A percentile compares a stretch with the other conserved stretches of the same genome.
phyloP scores from a whole-genome alignment of 2,329 filamentous ascomycete genomes.

The Graphilbum sp. region DNA sequence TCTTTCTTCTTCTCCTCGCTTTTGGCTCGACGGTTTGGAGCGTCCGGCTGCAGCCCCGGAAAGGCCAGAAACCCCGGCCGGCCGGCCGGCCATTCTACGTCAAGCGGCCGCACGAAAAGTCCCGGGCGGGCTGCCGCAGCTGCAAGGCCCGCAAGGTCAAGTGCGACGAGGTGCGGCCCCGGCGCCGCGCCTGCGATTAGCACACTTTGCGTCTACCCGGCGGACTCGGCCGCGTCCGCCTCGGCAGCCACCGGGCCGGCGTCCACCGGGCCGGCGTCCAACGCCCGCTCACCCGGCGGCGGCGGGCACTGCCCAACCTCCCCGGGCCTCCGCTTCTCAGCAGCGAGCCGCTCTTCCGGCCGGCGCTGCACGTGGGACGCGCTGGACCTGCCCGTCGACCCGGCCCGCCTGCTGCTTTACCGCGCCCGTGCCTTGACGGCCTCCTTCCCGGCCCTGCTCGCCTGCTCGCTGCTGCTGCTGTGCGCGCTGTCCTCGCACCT shows the following conservation, averaged over 20 bases:
- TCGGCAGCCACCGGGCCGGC: background rate
- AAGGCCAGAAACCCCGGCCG: no score
- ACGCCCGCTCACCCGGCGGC: no score
- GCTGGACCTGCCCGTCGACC: slow-evolving; percentile 29
- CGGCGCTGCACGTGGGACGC: slow-evolving; percentile 17
- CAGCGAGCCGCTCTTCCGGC: slow-evolving; percentile 19
- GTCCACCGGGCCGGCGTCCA: background rate
- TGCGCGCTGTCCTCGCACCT: slow-evolving; percentile 31
- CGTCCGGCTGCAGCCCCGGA: no score
- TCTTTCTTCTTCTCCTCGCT: no score
- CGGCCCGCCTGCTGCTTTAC: slow-evolving; percentile 24
- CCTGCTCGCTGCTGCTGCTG: slow-evolving; percentile 33
- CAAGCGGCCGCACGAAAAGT: slow-evolving; percentile 40
- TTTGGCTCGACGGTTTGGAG: no score
- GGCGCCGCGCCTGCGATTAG: slow-evolving; percentile 31
- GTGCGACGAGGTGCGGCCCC: slow-evolving; percentile 34
- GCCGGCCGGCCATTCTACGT: slow-evolving; percentile 24
- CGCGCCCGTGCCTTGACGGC: slow-evolving; percentile 29
- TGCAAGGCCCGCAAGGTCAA: slow-evolving; percentile 40
- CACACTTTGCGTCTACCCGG: slow-evolving; percentile 30
- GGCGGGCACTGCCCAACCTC: background rate
- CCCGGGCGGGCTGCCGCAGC: slow-evolving; percentile 31
- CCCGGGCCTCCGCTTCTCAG: no score
- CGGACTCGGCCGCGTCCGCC: background rate
- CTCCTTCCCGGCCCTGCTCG: slow-evolving; percentile 32